Percentiles rank a stretch among this genome's conserved stretches.
These are phyloP conservation scores for Pancytospora philotis DNA, from an alignment of 371 early-diverging fungal species.

Conservation along the genomic window DNA sequence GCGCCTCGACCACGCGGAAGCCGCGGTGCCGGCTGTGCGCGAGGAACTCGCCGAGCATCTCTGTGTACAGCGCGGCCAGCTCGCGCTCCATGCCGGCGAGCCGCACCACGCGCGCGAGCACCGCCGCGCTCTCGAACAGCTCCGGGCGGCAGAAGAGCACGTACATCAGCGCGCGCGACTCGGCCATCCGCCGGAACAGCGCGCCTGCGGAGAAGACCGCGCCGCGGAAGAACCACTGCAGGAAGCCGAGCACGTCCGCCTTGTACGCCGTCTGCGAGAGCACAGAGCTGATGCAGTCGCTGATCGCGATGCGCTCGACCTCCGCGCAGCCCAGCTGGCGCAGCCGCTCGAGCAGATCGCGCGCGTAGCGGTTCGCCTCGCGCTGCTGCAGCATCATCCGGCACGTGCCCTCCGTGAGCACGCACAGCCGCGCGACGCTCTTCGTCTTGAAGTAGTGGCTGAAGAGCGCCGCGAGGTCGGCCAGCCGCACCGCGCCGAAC, in stretches of 20 bases:
- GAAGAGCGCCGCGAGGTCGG: background rate
- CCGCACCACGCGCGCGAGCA: background rate
- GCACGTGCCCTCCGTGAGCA: background rate
- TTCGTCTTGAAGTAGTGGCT: background rate
- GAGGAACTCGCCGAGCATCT: background rate
- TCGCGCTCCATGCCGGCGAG: background rate
- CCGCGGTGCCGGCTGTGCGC: background rate
- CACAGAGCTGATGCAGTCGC: background rate
- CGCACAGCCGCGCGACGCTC: background rate
- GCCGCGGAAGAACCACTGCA: background rate
- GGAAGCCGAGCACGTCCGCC: conserved; percentile 7
- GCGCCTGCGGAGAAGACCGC: background rate
- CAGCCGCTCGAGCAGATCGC: background rate
- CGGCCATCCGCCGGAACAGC: background rate
- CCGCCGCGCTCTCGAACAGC: background rate
- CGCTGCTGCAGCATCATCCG: background rate
- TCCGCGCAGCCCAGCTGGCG: background rate
- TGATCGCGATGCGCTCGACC: background rate
- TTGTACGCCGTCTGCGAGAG: background rate
- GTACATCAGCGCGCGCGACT: background rate
- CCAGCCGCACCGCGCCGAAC: background rate
- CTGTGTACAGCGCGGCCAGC: background rate
- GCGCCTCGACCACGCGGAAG: background rate
- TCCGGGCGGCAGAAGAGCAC: background rate
- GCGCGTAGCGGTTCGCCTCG: background rate